Conservation (phyloP, 2,329 filamentous ascomycete species). For the Paecilomyces niveus region DNA sequence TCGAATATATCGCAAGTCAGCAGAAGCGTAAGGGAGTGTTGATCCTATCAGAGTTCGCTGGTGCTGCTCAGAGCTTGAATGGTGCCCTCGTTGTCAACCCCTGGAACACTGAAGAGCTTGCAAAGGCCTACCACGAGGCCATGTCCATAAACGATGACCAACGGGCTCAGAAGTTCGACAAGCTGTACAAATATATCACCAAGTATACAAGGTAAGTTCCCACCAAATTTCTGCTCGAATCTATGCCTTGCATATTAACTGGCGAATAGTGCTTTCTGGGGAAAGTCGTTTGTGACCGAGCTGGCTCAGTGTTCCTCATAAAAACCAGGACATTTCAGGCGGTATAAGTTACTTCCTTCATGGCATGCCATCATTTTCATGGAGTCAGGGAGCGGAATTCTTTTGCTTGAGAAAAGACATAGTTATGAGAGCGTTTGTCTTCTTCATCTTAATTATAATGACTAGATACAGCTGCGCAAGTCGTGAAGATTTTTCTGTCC, state of each 20-base stretch:
- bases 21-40: constrained; percentile 84
- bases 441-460: not conserved
- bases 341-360: constrained; percentile 5
- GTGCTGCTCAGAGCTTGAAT: constrained; percentile 88
- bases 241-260: constrained; percentile 13
- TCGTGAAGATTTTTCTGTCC: not conserved
- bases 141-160: constrained; percentile 93
- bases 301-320: constrained; percentile 49
- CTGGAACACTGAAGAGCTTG: constrained; percentile 96
- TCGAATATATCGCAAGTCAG: constrained; percentile 96
- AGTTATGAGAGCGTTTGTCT: not conserved
- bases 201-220: constrained; percentile 73
- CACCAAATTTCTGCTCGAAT: not conserved
- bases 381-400: not conserved
- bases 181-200: constrained; percentile 89
- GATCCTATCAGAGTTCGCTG: constrained; percentile 94
- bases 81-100: constrained; percentile 93
- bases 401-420: not conserved
- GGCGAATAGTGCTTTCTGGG: constrained; percentile 76
- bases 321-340: not conserved
- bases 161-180: constrained; percentile 77
- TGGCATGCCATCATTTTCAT: not conserved
- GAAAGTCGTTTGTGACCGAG: constrained; percentile 83
- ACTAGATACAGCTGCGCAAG: not conserved
- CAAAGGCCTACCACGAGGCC: constrained; percentile 89